These are phyloP conservation scores for Curvularia eragrostidis DNA, from an alignment of 2,329 filamentous ascomycete species.

Conservation along the genomic window DNA sequence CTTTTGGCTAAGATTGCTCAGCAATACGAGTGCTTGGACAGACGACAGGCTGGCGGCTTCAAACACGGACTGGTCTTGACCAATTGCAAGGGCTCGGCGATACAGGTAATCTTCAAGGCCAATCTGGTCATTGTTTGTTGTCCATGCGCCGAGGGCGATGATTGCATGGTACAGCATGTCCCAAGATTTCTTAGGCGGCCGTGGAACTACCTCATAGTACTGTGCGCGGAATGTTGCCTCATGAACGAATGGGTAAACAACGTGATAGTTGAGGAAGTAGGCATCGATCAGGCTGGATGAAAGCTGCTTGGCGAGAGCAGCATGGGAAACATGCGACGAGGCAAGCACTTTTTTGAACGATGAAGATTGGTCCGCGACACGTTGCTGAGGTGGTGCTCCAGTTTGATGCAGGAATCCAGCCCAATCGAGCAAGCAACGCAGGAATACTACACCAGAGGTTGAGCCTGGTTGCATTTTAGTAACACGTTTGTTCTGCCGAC, in stretches of 20 bases:
- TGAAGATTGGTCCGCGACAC: slow-evolving; percentile 14
- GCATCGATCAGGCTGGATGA: slow-evolving; percentile 32
- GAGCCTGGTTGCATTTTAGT: slow-evolving; percentile 23
- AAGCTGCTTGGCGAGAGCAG: slow-evolving; percentile 29
- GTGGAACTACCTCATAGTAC: slow-evolving; percentile 34
- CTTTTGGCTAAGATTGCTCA: slow-evolving; percentile 36
- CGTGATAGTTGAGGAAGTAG: slow-evolving; percentile 35
- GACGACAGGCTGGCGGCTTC: slow-evolving; percentile 34
- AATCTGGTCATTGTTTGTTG: slow-evolving; percentile 31
- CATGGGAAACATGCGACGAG: slow-evolving; percentile 33
- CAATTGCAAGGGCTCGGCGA: slow-evolving; percentile 32
- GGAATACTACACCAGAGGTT: slow-evolving; percentile 35
- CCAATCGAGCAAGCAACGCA: slow-evolving; percentile 37
- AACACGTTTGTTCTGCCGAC: not conserved
- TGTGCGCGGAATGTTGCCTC: slow-evolving; percentile 38
- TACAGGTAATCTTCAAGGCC: slow-evolving; percentile 36
- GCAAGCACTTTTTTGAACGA: slow-evolving; percentile 25
- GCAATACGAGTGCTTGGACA: slow-evolving; percentile 33
- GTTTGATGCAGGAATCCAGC: slow-evolving; percentile 37
- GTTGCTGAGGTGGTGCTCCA: slow-evolving; percentile 19
- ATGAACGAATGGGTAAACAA: slow-evolving; percentile 36
- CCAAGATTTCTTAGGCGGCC: slow-evolving; percentile 31
- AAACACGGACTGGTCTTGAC: slow-evolving; percentile 36
- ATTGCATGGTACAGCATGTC: slow-evolving; percentile 36
- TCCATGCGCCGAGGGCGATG: slow-evolving; percentile 34